Percentiles rank a stretch among this genome's conserved stretches.
These are phyloP conservation scores for Pachysandra terminalis DNA, from an alignment of 164 flowering plant genomes.

Conservation along the genomic window DNA sequence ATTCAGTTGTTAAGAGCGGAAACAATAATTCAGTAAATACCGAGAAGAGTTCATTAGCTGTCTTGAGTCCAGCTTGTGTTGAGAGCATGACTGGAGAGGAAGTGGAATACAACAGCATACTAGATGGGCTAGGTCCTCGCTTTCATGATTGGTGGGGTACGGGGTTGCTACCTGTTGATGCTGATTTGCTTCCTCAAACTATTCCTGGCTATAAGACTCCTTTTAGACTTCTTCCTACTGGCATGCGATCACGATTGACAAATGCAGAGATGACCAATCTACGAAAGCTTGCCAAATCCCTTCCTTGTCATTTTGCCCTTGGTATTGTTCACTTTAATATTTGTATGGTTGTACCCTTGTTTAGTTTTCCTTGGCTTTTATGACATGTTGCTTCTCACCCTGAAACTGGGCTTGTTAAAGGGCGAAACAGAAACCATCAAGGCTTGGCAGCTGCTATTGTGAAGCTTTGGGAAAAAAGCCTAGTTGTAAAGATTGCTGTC, in stretches of 20 bases:
- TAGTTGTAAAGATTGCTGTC: constrained; percentile 89
- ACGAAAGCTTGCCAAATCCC: constrained; percentile 75
- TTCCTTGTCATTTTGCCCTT: constrained; percentile 98
- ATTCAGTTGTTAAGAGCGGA: constrained; percentile 9
- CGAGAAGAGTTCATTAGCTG: constrained; percentile 25
- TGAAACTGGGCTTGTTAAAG: constrained; percentile 31
- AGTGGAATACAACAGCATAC: constrained; percentile 59
- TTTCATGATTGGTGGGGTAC: constrained; percentile 99
- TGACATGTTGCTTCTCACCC: constrained; percentile 1
- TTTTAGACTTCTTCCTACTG: constrained; percentile 83
- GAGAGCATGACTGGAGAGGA: constrained; percentile 72
- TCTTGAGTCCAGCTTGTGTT: constrained; percentile 14
- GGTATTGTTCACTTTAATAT: constrained; percentile 43
- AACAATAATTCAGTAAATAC: constrained; percentile 17
- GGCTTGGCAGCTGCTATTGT: constrained; percentile 88
- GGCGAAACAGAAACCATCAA: constrained; percentile 95
- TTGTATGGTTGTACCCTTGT: neutral
- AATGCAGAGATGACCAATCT: constrained; percentile 88
- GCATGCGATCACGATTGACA: constrained; percentile 80
- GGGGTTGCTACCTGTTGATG: constrained; percentile 93
- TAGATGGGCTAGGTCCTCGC: constrained; percentile 94
- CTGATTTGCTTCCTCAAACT: constrained; percentile 80
- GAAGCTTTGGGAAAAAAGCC: constrained; percentile 93
- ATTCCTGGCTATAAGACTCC: constrained; percentile 93
- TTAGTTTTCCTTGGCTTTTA: neutral